Conservation (phyloP, 148 eudicot species). For the Rhododendron vialii region DNA sequence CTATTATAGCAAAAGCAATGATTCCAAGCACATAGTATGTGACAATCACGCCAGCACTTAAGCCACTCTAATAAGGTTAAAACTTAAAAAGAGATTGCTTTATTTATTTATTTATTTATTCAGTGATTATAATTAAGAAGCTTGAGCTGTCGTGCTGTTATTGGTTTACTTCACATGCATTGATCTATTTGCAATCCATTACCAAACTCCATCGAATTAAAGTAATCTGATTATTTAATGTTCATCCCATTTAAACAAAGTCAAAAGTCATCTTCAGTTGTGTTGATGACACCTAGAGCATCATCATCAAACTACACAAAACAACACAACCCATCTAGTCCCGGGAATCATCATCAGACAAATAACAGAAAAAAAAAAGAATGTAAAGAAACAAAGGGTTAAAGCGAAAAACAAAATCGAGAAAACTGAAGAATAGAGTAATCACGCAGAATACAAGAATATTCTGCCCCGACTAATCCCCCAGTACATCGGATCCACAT, state of each 20-base stretch:
- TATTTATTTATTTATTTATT: neutral
- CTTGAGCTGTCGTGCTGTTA: neutral
- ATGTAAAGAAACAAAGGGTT: neutral
- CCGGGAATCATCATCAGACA: neutral
- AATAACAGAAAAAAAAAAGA: neutral
- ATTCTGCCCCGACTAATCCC: neutral
- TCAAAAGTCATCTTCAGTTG: neutral
- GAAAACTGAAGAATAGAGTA: neutral
- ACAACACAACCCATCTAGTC: too few species aligned
- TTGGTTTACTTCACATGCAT: neutral
- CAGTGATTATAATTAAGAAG: neutral
- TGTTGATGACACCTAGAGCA: neutral
- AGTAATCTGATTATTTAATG: neutral
- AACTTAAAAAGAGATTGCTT: neutral
- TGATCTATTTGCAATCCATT: neutral
- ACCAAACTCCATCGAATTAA: neutral
- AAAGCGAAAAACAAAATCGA: neutral
- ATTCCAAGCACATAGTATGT: neutral
- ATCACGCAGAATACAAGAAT: neutral
- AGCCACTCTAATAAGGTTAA: neutral
- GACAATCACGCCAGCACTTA: neutral
- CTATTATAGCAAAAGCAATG: neutral
- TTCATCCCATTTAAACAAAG: neutral
- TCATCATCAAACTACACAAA: neutral
- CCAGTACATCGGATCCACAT: neutral